Evolutionary conservation across 2,329 filamentous ascomycete species (phyloP), one percentile per base, ranked within the genome.

Genomic region (Botrytis paeoniae): DNA sequence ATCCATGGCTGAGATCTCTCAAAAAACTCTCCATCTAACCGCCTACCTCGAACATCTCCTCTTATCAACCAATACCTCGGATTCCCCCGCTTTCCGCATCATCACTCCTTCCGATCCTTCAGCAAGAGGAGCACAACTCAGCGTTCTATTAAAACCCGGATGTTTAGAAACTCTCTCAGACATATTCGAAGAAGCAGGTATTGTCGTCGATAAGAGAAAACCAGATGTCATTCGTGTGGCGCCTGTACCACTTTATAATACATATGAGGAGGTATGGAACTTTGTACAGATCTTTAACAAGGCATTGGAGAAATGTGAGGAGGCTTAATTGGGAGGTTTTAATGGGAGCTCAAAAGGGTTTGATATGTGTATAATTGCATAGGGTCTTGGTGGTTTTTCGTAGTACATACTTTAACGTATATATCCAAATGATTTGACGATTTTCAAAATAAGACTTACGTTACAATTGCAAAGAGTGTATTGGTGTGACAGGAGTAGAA

Each of bases 141-240:
- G 93, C 79, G 83, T 97, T 14, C 81, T 91, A 69, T 84, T 97
- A 29, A 83, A 86, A 29, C 85, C 88, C 0, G 93, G 92, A 0
- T 79, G 96, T 69, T 82, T 97, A 72, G 93, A 95, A n/a, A 80
- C 80, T 10, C 89, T 97, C 3, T 86, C 89, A 74, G 83, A 85
- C 61, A 86, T 85, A 41, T 81, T 97, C 41, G 89, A 93, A 77
- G 86, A 88, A 20, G 86, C 88, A 2, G 92, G 91, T 1, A 89
- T 96, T 3, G 87, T 97, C 1, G 89, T 93, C 54, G 94, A 97
- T 80, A 92, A 96, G 85, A 86, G 94, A 74, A 93, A 93, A 81
- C 94, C 95, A 1, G 91, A 95, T 80, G 94, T 97, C 25, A 91
- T 97, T 69, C 86, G 94, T 2, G 89, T 97, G 1, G 93, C 94